phyloP scores from a whole-genome alignment of 352 stramenopile species.

The Aphanomyces euteiches region DNA sequence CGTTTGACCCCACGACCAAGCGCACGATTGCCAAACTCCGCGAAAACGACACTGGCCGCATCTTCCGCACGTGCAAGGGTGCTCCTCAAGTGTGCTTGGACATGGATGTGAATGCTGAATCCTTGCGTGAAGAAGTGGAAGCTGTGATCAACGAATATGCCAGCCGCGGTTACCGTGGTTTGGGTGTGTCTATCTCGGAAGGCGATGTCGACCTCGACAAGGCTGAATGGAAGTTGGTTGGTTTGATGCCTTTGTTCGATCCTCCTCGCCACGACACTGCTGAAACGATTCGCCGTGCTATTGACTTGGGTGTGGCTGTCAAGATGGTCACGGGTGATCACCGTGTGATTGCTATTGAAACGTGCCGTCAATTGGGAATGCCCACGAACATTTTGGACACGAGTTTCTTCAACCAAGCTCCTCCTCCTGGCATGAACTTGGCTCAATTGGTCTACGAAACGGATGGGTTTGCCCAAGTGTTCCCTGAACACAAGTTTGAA shows the following conservation, averaged over 20 bases:
- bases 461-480: constrained; percentile 92
- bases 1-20: constrained; percentile 86
- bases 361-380: constrained; percentile 85
- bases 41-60: constrained; percentile 71
- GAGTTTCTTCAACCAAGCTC: constrained; percentile 72
- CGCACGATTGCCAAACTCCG: constrained; percentile 87
- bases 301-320: constrained; percentile 88
- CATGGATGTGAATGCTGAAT: constrained; percentile 63
- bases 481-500: constrained; percentile 91
- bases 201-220: constrained; percentile 67
- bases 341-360: constrained; percentile 90
- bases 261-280: constrained; percentile 90
- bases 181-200: constrained; percentile 55
- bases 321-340: constrained; percentile 97
- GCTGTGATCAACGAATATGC: constrained; percentile 79
- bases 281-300: constrained; percentile 87
- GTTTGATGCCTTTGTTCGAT: constrained; percentile 91
- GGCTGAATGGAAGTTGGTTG: constrained; percentile 89
- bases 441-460: constrained; percentile 87
- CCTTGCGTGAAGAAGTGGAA: constrained; percentile 64
- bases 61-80: constrained; percentile 91
- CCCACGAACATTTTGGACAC: constrained; percentile 80
- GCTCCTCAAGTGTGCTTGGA: constrained; percentile 88
- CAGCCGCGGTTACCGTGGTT: constrained; percentile 61
- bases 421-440: constrained; percentile 55